phyloP scores from a whole-genome alignment of 2,329 filamentous ascomycete genomes.

The Arachnopeziza araneosa region DNA sequence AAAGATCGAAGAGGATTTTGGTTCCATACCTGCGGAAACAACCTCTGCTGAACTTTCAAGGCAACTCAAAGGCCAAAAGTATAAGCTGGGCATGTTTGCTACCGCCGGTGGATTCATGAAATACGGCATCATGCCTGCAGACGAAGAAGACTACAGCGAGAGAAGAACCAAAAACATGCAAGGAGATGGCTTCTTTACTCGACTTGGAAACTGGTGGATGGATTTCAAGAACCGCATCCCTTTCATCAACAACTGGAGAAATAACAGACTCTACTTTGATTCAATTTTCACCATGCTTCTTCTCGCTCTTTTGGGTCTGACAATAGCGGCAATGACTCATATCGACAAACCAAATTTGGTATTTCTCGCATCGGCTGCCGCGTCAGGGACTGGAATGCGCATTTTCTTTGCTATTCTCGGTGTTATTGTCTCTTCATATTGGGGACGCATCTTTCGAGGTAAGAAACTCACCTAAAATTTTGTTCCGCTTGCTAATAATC shows the following conservation, averaged over 20 bases:
- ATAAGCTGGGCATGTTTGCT: slow-evolving; percentile 6
- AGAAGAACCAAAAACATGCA: background rate
- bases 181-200: background rate
- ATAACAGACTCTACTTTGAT: slow-evolving; percentile 7
- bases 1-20: slow-evolving; percentile 7
- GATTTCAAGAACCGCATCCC: background rate
- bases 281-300: slow-evolving; percentile 6
- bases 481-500: background rate
- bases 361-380: slow-evolving; percentile 10
- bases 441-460: slow-evolving; percentile 10
- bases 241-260: slow-evolving; percentile 8
- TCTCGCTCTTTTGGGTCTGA: slow-evolving; percentile 6
- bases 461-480: background rate
- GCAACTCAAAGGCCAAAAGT: slow-evolving; percentile 5
- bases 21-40: slow-evolving; percentile 4
- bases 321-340: slow-evolving; percentile 1
- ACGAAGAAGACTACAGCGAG: background rate
- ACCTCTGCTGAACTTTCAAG: slow-evolving; percentile 1
- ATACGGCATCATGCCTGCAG: slow-evolving; percentile 11
- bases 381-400: slow-evolving; percentile 9
- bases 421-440: slow-evolving; percentile 6
- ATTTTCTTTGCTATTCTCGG: slow-evolving; percentile 10
- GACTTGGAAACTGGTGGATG: background rate
- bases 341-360: slow-evolving; percentile 7
- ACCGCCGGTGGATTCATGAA: slow-evolving; percentile 6